phyloP scores from a whole-genome alignment of 495 filamentous ascomycete species.

The Aspergillus bridgeri region DNA sequence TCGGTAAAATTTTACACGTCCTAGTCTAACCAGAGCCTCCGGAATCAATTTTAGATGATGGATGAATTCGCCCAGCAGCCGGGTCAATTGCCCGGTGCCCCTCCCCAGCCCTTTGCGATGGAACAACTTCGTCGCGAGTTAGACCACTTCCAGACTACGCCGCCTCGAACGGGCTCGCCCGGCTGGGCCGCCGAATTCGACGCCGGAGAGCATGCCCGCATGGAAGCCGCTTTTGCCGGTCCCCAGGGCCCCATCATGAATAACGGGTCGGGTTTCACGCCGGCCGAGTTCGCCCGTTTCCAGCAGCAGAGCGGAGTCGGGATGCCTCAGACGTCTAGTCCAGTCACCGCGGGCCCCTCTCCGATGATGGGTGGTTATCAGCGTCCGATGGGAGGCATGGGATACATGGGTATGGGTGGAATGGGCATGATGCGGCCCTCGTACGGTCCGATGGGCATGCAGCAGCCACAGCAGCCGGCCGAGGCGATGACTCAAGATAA shows the following conservation, averaged over 20 bases:
- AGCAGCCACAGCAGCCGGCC: slow-evolving; percentile 53
- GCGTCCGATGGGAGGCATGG: slow-evolving; percentile 56
- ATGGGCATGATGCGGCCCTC: slow-evolving; percentile 39
- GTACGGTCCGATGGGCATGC: slow-evolving; percentile 38
- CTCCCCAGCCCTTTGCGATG: slow-evolving; percentile 61
- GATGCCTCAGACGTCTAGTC: slow-evolving; percentile 55
- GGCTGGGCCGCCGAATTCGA: slow-evolving; percentile 72
- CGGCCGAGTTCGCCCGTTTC: slow-evolving; percentile 83
- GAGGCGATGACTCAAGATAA: slow-evolving; percentile 57
- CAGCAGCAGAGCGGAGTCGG: slow-evolving; percentile 63
- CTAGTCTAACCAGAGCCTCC: slow-evolving; percentile 20
- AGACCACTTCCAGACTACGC: slow-evolving; percentile 56
- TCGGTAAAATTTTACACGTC: not conserved
- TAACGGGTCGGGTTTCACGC: slow-evolving; percentile 59
- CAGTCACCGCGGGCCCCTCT: slow-evolving; percentile 41
- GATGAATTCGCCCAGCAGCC: slow-evolving; percentile 84
- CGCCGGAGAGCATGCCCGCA: slow-evolving; percentile 63
- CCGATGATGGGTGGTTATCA: slow-evolving; percentile 56
- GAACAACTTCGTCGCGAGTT: slow-evolving; percentile 66
- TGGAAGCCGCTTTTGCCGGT: slow-evolving; percentile 75
- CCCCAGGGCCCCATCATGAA: slow-evolving; percentile 46
- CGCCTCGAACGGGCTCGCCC: slow-evolving; percentile 54
- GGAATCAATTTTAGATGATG: slow-evolving; percentile 65
- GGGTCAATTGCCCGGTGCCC: slow-evolving; percentile 51
- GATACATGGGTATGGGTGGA: slow-evolving; percentile 41